These are phyloP conservation scores for Trichoderma breve DNA, from an alignment of 2,329 filamentous ascomycete species.

Conservation along the genomic window DNA sequence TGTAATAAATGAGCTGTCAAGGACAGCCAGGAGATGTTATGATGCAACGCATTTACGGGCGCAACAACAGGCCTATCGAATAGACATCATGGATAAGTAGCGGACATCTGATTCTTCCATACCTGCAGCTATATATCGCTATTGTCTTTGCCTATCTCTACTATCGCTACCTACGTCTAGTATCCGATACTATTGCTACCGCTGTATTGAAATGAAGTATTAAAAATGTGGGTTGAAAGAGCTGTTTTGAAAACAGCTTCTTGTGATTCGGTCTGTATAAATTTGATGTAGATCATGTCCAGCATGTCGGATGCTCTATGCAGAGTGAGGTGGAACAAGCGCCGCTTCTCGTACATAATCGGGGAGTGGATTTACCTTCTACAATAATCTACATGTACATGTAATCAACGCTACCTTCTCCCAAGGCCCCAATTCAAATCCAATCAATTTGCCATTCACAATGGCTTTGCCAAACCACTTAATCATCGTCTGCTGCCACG, in stretches of 20 bases:
- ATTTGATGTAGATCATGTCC: neutral
- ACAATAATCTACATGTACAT: no score
- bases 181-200: neutral
- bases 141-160: neutral
- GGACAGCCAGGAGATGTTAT: no score
- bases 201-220: neutral
- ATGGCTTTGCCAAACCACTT: conserved; percentile 49
- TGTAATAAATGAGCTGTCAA: neutral
- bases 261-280: neutral
- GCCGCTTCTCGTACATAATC: neutral
- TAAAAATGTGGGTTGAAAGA: neutral
- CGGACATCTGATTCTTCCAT: no score
- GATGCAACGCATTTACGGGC: no score
- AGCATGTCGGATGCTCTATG: neutral
- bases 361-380: neutral
- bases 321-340: neutral
- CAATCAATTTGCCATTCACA: neutral
- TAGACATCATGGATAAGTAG: no score
- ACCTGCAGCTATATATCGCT: neutral
- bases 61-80: no score
- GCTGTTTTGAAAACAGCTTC: neutral
- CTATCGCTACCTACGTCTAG: neutral
- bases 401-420: neutral
- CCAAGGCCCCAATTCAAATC: neutral
- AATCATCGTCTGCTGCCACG: conserved; percentile 81